Evolutionary conservation across 768 basidiomycete species (phyloP), one percentile per base, ranked within the genome.

Genomic region (Phylloporus rhodoxanthus): DNA sequence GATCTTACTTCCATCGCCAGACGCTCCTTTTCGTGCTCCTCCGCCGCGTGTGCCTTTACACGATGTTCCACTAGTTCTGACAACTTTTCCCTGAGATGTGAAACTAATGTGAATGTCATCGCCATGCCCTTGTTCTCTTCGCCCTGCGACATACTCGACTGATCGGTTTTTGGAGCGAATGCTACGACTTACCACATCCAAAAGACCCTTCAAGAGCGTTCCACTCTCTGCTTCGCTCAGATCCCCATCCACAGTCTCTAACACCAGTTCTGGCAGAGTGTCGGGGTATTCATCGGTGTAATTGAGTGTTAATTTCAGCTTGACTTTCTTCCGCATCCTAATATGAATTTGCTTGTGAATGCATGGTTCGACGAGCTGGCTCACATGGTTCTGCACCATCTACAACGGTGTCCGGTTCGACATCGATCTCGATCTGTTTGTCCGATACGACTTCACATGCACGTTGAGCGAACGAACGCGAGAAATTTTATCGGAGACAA

Each of bases 61-160:
- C 90, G 79, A 38, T 68, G 60, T 33, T 76, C 77, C 30, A 91
- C 78, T 21, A 94, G 69, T 15, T 64, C 60, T 5, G 83, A 78
- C 14, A 97, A 71, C 43, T 80, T 75, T 67, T 97, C 93, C 55
- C 87, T 77, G 39, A 96, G 77, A 58, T 87, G 84, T 0, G 88
- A 85, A 10, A 92, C 84, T 15, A 99, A 75, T 0, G 95, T 92
- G 64, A 96, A 99, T 15, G 93, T 94, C 93, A 98, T 97, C 2
- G 96, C 93, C 86, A 94, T 94, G 37, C 91, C 91, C 19, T 91
- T 61, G 65, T 88, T 92, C 62, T 93, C 91, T 62, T 85, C 79
- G 48, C 87, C 88, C 86, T 89, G 50, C 28, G 42, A 33, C 20
- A 29, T 25, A 30, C 42, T 51, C 47, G 26, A 45, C 29, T 17